Conservation (phyloP, 129 eudicot genomes). For the sunflower (Helianthus annuus) region DNA sequence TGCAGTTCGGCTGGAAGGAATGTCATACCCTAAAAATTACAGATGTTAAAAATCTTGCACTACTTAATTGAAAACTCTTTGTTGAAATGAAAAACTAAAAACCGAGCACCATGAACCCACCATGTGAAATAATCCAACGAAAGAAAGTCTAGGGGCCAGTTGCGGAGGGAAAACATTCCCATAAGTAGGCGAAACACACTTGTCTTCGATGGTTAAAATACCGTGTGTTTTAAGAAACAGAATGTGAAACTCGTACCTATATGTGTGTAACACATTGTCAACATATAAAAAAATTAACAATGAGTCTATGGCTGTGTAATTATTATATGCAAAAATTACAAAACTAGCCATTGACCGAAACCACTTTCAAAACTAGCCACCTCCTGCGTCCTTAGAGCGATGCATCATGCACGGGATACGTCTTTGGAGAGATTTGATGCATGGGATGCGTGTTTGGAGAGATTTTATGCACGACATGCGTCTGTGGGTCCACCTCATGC, state of each 20-base stretch:
- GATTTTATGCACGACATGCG: too few species aligned
- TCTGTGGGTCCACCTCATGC: too few species aligned
- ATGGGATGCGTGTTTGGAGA: too few species aligned
- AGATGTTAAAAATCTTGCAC: neutral
- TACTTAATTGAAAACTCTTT: neutral
- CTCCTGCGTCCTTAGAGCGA: too few species aligned
- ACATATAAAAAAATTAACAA: neutral
- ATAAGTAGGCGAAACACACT: conserved; percentile 60
- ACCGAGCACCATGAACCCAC: conserved; percentile 25
- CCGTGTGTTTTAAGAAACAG: conserved; percentile 51
- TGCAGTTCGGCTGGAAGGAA: conserved; percentile 57
- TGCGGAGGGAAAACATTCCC: conserved; percentile 63
- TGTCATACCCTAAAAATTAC: conserved; percentile 31
- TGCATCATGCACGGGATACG: too few species aligned
- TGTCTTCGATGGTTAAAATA: conserved; percentile 45
- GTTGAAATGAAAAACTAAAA: neutral
- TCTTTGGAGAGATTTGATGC: too few species aligned
- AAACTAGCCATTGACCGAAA: too few species aligned
- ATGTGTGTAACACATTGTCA: conserved; percentile 8
- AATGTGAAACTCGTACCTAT: conserved; percentile 44
- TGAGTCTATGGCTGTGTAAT: too few species aligned
- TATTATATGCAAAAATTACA: too few species aligned
- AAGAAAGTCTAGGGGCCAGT: conserved; percentile 62
- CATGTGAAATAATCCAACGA: conserved; percentile 46
- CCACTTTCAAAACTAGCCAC: too few species aligned